Base-by-base conservation (phyloP, 2,329 filamentous ascomycete genomes). In the Sclerotinia subarctica region DNA sequence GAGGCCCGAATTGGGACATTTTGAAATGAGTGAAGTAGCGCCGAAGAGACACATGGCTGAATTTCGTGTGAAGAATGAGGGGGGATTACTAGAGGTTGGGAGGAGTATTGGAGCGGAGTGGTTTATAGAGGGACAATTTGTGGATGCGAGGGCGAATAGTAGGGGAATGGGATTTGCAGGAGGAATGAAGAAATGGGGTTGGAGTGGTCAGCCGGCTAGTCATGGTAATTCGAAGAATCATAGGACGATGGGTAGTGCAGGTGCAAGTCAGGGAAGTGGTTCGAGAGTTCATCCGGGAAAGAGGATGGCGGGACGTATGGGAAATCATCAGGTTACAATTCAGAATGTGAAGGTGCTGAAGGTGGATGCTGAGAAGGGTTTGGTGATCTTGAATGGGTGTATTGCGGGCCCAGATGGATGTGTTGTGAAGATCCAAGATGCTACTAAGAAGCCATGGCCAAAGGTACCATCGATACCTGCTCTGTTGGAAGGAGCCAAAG, bases 271-370 rank as follows among this genome's bases (percentile, higher is more conserved):
- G 81, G 95, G 95, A 72, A 89, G 91, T 78, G 95, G 95, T 81
- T 96, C 92, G 71, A 88, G 95, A 80, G 94, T 99, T 32, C 83
- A 93, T 77, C 95, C 95, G 0, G 95, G 95, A 70, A 99, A 99
- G 87, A 95, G 93, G 82, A 99, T 99, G 95, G 88, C 95, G 4
- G 95, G 95, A 67, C 88, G 92, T 69, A 98, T 99, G 95, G 95
- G 95, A 72, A 91, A 90, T 72, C 86, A 96, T 79, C 88, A 87
- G 73, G 91, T 93, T 67, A 99, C 95, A 59, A 85, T 95, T 68
- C 94, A 97, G 84, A 97, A 96, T 80, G 82, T 98, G 74, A 91
- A 90, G 80, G 88, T 99, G 65, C 81, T 99, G 78, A 90, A 93
- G 83, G 90, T 97, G 46, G 93, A 98, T 80, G 86, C 89, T 74